A percentile compares a stretch with the other conserved stretches of the same genome.
phyloP scores from a whole-genome alignment of 768 basidiomycete species.

The Lactarius sanguifluus region DNA sequence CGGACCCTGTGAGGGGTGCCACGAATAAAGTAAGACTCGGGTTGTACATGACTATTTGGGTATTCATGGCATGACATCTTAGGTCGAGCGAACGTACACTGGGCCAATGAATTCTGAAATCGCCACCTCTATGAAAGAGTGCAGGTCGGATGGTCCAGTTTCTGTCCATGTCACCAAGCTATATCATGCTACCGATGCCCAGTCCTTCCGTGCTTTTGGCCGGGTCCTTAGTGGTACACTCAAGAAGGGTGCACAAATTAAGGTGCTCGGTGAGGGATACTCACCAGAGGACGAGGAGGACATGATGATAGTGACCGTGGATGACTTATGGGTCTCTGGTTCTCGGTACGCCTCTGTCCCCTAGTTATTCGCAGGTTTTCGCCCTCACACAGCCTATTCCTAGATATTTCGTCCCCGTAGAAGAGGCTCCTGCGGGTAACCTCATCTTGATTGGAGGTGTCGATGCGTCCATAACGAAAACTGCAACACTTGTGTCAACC shows the following conservation, averaged over 20 bases:
- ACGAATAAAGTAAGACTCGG: constrained; percentile 51
- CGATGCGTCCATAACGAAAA: constrained; percentile 92
- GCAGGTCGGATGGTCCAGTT: constrained; percentile 81
- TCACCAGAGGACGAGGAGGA: constrained; percentile 99
- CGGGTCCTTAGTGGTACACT: constrained; percentile 92
- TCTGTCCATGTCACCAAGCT: constrained; percentile 94
- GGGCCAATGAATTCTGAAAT: constrained; percentile 84
- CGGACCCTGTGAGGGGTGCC: constrained; percentile 67
- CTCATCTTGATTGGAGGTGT: constrained; percentile 91
- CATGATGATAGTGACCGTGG: constrained; percentile 82
- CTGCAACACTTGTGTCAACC: constrained; percentile 77
- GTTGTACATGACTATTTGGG: constrained; percentile 6
- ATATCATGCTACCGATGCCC: constrained; percentile 95
- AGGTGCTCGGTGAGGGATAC: constrained; percentile 97
- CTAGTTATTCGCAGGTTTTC: neutral
- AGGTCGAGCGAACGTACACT: constrained; percentile 84
- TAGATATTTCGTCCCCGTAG: constrained; percentile 89
- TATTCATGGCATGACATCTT: constrained; percentile 17
- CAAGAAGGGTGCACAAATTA: constrained; percentile 77
- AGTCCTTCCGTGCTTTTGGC: constrained; percentile 95
- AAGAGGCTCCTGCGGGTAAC: constrained; percentile 89
- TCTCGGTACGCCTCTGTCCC: constrained; percentile 58
- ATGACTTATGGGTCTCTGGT: constrained; percentile 89
- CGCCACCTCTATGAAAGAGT: constrained; percentile 76
- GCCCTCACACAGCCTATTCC: neutral